Evolutionary conservation across 2,329 filamentous ascomycete genomes (phyloP).

Genomic region (Diplocarpon rosae): DNA sequence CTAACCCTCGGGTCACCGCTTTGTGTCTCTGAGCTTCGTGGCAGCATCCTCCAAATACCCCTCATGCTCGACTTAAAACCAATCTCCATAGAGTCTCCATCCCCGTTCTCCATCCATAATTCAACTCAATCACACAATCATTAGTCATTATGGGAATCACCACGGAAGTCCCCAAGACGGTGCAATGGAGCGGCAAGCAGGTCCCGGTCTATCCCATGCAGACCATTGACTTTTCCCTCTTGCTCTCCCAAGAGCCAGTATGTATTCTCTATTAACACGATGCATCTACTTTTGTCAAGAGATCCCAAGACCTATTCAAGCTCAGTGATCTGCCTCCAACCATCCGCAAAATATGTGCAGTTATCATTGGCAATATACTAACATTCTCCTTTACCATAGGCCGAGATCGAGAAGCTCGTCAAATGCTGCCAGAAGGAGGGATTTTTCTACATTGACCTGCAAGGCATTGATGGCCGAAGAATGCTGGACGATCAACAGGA

Average conservation of each 20-base stretch:
- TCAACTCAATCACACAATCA: neutral
- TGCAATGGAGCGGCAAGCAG: constrained; percentile 38
- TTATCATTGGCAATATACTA: too few species aligned
- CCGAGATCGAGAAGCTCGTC: constrained; percentile 40
- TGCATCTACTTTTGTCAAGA: too few species aligned
- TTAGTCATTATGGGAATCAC: constrained; percentile 28
- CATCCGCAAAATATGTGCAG: too few species aligned
- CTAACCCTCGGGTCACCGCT: neutral
- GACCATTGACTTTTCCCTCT: constrained; percentile 39
- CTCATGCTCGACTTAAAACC: neutral
- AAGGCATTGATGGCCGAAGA: constrained; percentile 40
- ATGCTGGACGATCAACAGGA: constrained; percentile 42
- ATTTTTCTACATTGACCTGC: constrained; percentile 45
- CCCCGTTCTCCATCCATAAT: neutral
- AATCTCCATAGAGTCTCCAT: neutral
- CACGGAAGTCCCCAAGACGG: constrained; percentile 33
- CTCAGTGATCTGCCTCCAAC: too few species aligned
- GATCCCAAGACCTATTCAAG: too few species aligned
- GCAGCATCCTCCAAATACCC: neutral
- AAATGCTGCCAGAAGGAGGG: constrained; percentile 39
- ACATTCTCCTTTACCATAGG: too few species aligned
- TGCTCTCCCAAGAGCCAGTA: constrained; percentile 42
- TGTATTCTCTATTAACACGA: too few species aligned
- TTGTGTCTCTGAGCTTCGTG: neutral
- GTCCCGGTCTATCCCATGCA: constrained; percentile 41